Percentiles rank a stretch among this genome's conserved stretches.
These are phyloP conservation scores for Eutypella sp. DNA, from an alignment of 2,329 filamentous ascomycete species.

Conservation along the genomic window DNA sequence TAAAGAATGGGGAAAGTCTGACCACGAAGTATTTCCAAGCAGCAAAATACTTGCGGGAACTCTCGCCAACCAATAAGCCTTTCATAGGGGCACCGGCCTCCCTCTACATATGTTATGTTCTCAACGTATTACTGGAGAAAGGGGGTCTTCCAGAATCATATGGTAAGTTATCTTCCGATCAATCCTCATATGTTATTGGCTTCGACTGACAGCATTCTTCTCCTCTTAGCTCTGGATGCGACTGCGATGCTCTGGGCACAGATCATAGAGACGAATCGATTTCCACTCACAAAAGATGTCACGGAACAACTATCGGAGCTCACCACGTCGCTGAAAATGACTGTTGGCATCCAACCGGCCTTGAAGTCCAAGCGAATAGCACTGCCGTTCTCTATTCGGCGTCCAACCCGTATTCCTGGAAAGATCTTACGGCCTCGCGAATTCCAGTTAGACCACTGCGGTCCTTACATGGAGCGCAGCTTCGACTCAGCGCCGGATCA, in stretches of 20 bases:
- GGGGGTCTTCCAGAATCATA: neutral
- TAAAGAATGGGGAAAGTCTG: constrained; percentile 40
- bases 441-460: constrained; percentile 65
- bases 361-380: constrained; percentile 1
- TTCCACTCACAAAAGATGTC: constrained; percentile 11
- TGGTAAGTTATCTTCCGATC: constrained; percentile 9
- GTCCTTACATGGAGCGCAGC: constrained; percentile 70
- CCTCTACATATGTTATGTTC: constrained; percentile 31
- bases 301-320: constrained; percentile 6
- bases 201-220: neutral
- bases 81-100: constrained; percentile 29
- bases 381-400: constrained; percentile 1
- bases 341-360: neutral
- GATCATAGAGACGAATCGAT: constrained; percentile 6
- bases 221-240: constrained; percentile 5
- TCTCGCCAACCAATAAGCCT: constrained; percentile 29
- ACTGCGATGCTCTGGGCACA: constrained; percentile 16
- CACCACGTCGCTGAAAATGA: constrained; percentile 6
- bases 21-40: constrained; percentile 43
- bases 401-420: neutral
- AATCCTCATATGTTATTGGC: too few species aligned
- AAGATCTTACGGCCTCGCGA: constrained; percentile 29
- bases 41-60: constrained; percentile 40
- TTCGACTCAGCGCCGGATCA: constrained; percentile 63
- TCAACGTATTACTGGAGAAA: constrained; percentile 13